phyloP scores from a whole-genome alignment of 345 rosid species.

The Eucalyptus paniculata region DNA sequence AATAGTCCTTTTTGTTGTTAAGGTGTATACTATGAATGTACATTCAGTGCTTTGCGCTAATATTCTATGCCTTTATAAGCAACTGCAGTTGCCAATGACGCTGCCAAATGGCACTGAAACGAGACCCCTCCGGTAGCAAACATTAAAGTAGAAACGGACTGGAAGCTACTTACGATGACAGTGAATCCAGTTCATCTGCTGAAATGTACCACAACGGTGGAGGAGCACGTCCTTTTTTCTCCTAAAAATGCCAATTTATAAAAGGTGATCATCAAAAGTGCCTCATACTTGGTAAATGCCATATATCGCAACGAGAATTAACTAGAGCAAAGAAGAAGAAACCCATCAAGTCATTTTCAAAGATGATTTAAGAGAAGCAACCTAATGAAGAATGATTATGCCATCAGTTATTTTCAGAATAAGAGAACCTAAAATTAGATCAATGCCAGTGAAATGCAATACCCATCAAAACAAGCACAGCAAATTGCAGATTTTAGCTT shows the following conservation, averaged over 20 bases:
- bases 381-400: background rate
- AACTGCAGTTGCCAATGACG: background rate
- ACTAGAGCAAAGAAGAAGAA: background rate
- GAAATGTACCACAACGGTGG: slow-evolving; percentile 72
- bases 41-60: background rate
- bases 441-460: background rate
- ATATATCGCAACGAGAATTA: background rate
- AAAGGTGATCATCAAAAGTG: background rate
- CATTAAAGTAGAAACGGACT: background rate
- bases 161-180: slow-evolving; percentile 48
- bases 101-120: background rate
- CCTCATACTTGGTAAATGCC: background rate
- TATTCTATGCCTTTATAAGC: background rate
- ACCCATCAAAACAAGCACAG: background rate
- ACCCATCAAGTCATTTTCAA: background rate
- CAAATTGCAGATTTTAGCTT: background rate
- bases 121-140: background rate
- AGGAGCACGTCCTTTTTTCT: slow-evolving; percentile 66
- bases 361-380: background rate
- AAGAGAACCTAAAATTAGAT: background rate
- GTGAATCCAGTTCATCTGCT: slow-evolving; percentile 55
- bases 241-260: slow-evolving; percentile 13
- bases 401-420: background rate
- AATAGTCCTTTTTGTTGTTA: background rate
- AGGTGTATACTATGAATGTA: background rate